These are phyloP conservation scores for Xylaria venustula DNA, from an alignment of 495 filamentous ascomycete species.

Conservation along the genomic window DNA sequence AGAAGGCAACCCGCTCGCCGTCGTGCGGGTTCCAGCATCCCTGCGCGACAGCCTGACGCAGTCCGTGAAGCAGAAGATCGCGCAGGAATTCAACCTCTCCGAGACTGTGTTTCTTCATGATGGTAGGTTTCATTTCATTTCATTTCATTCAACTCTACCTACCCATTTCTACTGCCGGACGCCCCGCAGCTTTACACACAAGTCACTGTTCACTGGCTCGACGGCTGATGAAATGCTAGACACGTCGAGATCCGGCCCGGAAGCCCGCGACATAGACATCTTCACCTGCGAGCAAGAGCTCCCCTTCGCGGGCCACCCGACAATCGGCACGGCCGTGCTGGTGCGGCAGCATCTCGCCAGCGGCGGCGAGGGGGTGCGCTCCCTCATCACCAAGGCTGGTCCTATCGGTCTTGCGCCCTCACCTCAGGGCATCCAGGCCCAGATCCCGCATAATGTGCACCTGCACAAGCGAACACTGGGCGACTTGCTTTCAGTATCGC, in stretches of 20 bases:
- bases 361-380: constrained; percentile 24
- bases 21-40: constrained; percentile 52
- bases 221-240: not conserved
- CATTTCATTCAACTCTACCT: too few species aligned
- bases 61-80: constrained; percentile 61
- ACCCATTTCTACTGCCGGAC: too few species aligned
- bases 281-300: constrained; percentile 63
- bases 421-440: constrained; percentile 41
- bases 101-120: constrained; percentile 79
- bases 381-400: constrained; percentile 63
- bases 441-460: constrained; percentile 65
- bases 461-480: constrained; percentile 49
- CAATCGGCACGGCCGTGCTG: constrained; percentile 66
- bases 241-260: not conserved
- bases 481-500: constrained; percentile 11
- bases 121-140: constrained; percentile 5
- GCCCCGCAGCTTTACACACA: not conserved
- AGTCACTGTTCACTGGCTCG: not conserved
- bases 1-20: constrained; percentile 66
- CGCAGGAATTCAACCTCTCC: constrained; percentile 79
- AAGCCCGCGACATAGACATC: constrained; percentile 60
- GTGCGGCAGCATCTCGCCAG: constrained; percentile 29
- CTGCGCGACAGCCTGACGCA: constrained; percentile 38
- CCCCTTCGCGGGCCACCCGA: constrained; percentile 77
- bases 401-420: constrained; percentile 32